Evolutionary conservation across 352 stramenopile genomes (phyloP), one percentile per base, ranked within the genome.

Genomic region (Thalassiosira exigua): DNA sequence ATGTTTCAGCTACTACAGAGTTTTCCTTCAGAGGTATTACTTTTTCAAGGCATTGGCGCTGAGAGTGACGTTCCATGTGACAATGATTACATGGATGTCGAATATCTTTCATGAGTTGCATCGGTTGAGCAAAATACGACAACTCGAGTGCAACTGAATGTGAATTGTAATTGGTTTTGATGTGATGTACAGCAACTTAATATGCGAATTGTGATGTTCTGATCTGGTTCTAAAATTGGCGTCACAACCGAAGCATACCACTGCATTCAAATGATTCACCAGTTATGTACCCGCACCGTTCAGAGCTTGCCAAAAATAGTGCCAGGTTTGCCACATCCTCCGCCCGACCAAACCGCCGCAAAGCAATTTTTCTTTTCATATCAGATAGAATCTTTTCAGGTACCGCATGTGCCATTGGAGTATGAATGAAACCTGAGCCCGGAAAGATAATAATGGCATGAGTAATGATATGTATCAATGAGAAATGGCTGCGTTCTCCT

Each of bases 221-320:
- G n/a, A 48, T 17, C n/a, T 48, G n/a, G n/a, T 48, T n/a, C 11
- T 48, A 11, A 48, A 48, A 26, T 14, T 21, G 17, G 0, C 33
- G 73, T 77, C 71, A 90, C 54, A 90, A 72, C 32, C 76, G 60
- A 67, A 87, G 73, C 80, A 88, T 88, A 39, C 84, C 84, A 87
- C 73, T 87, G 29, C 83, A 84, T 56, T 83, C 62, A 39, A 89
- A 67, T 14, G 54, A 39, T 59, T 91, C 81, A n/a, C 84, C 84
- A 36, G 84, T 91, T 41, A 91, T 86, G 51, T 89, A 91, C 42
- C 78, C 72, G 70, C 64, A 83, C 46, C 84, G 75, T 21, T 77
- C 65, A 53, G 22, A 44, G 24, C 80, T 88, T 41, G 83, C 69
- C 57, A 91, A 54, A 76, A 88, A 91, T 12, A 71, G 60, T 14